A percentile compares a stretch with the other conserved stretches of the same genome.
phyloP scores from a whole-genome alignment of 2,329 filamentous ascomycete species.

The Albifimbria verrucaria region DNA sequence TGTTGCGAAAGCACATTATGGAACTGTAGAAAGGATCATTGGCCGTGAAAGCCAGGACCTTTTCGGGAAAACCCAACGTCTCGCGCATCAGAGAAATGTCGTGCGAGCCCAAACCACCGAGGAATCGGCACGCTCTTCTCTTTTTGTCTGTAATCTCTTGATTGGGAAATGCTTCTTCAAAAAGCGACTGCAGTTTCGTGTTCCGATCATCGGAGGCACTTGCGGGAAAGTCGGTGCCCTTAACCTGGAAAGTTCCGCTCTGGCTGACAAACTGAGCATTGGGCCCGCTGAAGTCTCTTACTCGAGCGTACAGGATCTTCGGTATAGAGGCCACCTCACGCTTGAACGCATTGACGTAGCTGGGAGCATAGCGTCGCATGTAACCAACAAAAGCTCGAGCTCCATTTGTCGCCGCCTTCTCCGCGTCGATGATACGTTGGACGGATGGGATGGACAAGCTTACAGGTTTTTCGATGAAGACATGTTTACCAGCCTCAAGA shows the following conservation, averaged over 20 bases:
- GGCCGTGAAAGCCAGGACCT: slow-evolving; percentile 8
- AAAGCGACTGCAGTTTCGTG: slow-evolving; percentile 20
- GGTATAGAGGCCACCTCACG: slow-evolving; percentile 45
- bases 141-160: slow-evolving; percentile 23
- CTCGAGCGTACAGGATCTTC: slow-evolving; percentile 51
- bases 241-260: slow-evolving; percentile 43
- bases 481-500: slow-evolving; percentile 49
- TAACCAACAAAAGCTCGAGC: slow-evolving; percentile 53
- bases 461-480: slow-evolving; percentile 59
- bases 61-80: slow-evolving; percentile 19
- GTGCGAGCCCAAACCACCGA: slow-evolving; percentile 46
- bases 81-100: slow-evolving; percentile 51
- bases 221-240: slow-evolving; percentile 11
- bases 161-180: slow-evolving; percentile 29
- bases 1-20: not conserved
- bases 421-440: slow-evolving; percentile 44
- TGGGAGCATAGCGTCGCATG: slow-evolving; percentile 56
- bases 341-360: slow-evolving; percentile 48
- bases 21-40: slow-evolving; percentile 1
- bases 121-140: slow-evolving; percentile 34
- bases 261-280: slow-evolving; percentile 46
- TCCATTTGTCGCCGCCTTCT: slow-evolving; percentile 35
- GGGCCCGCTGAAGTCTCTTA: slow-evolving; percentile 43
- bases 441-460: slow-evolving; percentile 45
- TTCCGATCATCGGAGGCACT: slow-evolving; percentile 13